Conservation (phyloP, 805 yeast genomes). For the Ogataea philodendri region DNA sequence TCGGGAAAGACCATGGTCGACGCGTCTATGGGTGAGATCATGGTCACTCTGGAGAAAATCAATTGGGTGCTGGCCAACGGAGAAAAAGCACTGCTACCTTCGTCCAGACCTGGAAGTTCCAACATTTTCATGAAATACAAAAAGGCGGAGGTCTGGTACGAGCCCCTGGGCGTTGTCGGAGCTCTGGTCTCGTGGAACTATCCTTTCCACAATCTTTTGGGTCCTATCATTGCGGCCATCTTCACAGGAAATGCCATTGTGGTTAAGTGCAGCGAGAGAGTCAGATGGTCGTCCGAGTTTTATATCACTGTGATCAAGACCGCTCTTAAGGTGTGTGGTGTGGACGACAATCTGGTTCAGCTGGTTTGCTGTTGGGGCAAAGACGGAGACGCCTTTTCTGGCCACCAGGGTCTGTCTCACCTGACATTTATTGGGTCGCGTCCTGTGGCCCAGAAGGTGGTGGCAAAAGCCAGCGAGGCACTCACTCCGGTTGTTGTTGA, state of each 20-base stretch:
- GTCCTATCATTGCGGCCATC: slow-evolving; percentile 85
- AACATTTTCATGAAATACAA: slow-evolving; percentile 85
- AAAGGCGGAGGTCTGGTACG: slow-evolving; percentile 89
- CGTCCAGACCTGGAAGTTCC: slow-evolving; percentile 83
- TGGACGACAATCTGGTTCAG: slow-evolving; percentile 82
- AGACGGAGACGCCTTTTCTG: slow-evolving; percentile 80
- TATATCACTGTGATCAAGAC: slow-evolving; percentile 69
- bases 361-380: slow-evolving; percentile 82
- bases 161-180: slow-evolving; percentile 85
- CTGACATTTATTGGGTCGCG: slow-evolving; percentile 96
- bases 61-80: slow-evolving; percentile 90
- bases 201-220: slow-evolving; percentile 91
- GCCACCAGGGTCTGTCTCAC: slow-evolving; percentile 80
- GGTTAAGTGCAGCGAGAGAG: slow-evolving; percentile 93
- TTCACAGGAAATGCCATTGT: slow-evolving; percentile 91
- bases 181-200: slow-evolving; percentile 97
- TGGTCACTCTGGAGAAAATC: slow-evolving; percentile 91
- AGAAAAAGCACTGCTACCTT: slow-evolving; percentile 62
- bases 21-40: slow-evolving; percentile 93
- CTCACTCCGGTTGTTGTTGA: slow-evolving; percentile 95
- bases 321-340: slow-evolving; percentile 70
- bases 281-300: slow-evolving; percentile 88
- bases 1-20: slow-evolving; percentile 95
- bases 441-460: slow-evolving; percentile 88
- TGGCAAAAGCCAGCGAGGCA: slow-evolving; percentile 76